Percentiles rank a stretch among this genome's conserved stretches.
phyloP scores from a whole-genome alignment of 164 flowering plant species.

The Vitis rotundifolia region DNA sequence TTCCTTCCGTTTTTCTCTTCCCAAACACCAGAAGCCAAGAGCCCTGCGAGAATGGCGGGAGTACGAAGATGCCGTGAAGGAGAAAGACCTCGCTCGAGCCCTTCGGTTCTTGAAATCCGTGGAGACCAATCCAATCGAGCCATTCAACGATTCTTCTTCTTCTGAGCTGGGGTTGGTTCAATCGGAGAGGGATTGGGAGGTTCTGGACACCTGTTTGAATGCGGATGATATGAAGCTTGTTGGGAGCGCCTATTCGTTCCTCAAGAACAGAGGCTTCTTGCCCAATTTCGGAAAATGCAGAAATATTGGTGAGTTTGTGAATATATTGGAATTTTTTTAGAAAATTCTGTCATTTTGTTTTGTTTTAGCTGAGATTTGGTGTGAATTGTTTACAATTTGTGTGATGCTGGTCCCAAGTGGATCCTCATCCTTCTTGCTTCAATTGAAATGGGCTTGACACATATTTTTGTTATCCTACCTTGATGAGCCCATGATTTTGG shows the following conservation, averaged over 20 bases:
- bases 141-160: slow-evolving; percentile 7
- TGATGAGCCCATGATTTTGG: too few species aligned
- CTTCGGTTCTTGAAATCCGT: slow-evolving; percentile 57
- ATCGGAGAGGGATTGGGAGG: slow-evolving; percentile 76
- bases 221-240: slow-evolving; percentile 97
- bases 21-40: slow-evolving; percentile 4
- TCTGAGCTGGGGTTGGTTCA: slow-evolving; percentile 22
- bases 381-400: background rate
- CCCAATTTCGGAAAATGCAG: slow-evolving; percentile 86
- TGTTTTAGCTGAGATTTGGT: background rate
- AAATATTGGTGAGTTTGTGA: slow-evolving; percentile 55
- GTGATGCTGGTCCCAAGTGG: background rate
- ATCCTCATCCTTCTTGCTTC: background rate
- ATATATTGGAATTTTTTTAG: background rate
- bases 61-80: slow-evolving; percentile 88
- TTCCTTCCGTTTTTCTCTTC: background rate
- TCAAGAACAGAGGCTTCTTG: slow-evolving; percentile 68
- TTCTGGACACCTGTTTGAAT: slow-evolving; percentile 85
- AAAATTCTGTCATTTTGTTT: too few species aligned
- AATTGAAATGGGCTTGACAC: background rate
- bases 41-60: slow-evolving; percentile 65
- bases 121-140: slow-evolving; percentile 24
- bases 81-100: slow-evolving; percentile 81
- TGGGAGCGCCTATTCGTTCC: slow-evolving; percentile 62
- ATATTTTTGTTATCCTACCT: background rate